Conservation (phyloP, 148 eudicot genomes). For the Chenopodium formosanum region DNA sequence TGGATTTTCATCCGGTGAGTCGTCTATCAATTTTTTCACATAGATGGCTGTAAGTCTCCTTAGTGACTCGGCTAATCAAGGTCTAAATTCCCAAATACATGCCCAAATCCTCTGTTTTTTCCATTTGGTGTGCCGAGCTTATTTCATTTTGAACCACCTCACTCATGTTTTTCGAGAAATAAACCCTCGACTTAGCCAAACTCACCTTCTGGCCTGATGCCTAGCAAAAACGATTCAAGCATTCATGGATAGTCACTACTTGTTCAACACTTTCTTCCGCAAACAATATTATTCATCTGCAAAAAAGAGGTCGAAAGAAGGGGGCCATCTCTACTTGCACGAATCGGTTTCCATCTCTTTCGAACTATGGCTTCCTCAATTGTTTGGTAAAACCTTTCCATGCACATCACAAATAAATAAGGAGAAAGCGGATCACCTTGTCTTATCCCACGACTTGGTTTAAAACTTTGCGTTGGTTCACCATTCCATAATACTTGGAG, state of each 20-base stretch:
- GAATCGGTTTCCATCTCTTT: neutral
- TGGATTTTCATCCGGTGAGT: no score
- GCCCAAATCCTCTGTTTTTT: no score
- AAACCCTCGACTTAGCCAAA: neutral
- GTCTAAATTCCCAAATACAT: no score
- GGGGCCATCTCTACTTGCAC: neutral
- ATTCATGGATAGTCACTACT: neutral
- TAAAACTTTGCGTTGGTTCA: no score
- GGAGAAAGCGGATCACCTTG: neutral
- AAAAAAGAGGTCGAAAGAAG: neutral
- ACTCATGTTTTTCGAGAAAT: neutral
- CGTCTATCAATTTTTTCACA: no score
- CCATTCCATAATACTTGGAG: no score
- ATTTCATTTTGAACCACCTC: no score
- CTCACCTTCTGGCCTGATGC: neutral
- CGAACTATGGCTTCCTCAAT: neutral
- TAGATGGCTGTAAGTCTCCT: no score
- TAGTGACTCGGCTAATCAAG: no score
- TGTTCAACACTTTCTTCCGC: neutral
- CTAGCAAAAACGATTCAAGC: neutral
- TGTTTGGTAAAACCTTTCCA: slow-evolving; percentile 6
- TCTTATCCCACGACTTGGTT: no score
- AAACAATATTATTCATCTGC: neutral
- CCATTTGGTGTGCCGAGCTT: no score
- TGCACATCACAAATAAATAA: neutral